These are phyloP conservation scores for Kingdonia uniflora DNA, from an alignment of 164 flowering plant species.

Conservation along the genomic window DNA sequence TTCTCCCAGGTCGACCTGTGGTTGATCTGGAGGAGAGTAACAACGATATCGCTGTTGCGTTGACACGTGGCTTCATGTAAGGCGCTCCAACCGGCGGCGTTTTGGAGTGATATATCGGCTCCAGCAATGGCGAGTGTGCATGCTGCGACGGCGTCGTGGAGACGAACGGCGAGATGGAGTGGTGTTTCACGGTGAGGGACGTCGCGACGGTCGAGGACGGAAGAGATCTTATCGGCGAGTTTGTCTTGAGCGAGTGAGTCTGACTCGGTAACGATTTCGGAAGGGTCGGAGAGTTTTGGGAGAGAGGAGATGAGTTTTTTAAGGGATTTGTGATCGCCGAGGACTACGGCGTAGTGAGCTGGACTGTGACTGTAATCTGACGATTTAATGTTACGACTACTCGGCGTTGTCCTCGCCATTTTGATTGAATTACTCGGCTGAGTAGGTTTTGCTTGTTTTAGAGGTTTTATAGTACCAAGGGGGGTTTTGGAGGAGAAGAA, in stretches of 20 bases:
- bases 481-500: no score
- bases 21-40: constrained; percentile 42
- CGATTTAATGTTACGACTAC: no score
- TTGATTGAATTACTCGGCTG: no score
- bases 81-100: constrained; percentile 79
- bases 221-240: constrained; percentile 52
- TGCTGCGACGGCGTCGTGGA: constrained; percentile 47
- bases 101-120: constrained; percentile 79
- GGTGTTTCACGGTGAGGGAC: constrained; percentile 75
- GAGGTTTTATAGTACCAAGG: no score
- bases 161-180: constrained; percentile 76
- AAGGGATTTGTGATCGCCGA: constrained; percentile 54
- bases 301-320: constrained; percentile 42
- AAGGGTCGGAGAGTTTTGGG: constrained; percentile 54
- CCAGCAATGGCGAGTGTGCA: constrained; percentile 53
- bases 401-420: no score
- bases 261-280: constrained; percentile 45
- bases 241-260: constrained; percentile 67
- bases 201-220: constrained; percentile 77
- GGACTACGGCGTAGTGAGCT: constrained; percentile 63
- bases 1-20: constrained; percentile 75
- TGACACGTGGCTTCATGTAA: constrained; percentile 71
- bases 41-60: constrained; percentile 37
- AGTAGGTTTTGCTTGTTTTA: no score
- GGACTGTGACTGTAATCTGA: constrained; percentile 72